Conservation (phyloP, 2,329 filamentous ascomycete genomes). For the Ascomycota sp. region DNA sequence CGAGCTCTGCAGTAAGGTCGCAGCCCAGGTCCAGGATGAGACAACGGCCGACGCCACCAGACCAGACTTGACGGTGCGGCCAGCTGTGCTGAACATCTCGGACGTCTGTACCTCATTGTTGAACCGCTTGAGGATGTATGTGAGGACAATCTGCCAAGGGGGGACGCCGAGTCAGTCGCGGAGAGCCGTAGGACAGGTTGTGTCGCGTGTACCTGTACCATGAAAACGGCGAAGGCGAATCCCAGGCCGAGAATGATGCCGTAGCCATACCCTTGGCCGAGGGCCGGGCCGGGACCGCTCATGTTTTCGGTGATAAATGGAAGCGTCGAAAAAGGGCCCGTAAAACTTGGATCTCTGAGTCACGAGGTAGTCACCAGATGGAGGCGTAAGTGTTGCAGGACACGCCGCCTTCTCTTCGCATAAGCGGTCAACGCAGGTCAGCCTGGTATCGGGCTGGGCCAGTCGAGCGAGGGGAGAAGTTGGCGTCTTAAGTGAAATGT, state of each 20-base stretch:
- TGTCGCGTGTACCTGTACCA: conserved; percentile 20
- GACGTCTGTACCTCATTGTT: conserved; percentile 60
- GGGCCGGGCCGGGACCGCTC: conserved; percentile 11
- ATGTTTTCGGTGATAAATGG: conserved; percentile 1
- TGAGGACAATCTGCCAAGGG: conserved; percentile 35
- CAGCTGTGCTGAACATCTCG: conserved; percentile 82
- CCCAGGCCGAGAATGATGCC: conserved; percentile 59
- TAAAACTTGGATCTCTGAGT: no score
- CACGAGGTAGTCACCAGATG: no score
- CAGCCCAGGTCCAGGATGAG: conserved; percentile 84
- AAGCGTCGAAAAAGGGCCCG: no score
- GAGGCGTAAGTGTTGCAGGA: no score
- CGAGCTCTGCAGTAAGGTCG: conserved; percentile 59
- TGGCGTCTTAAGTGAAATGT: no score
- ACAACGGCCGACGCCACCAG: conserved; percentile 80
- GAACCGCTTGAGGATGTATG: conserved; percentile 44
- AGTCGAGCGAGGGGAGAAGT: no score
- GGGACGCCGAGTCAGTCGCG: background rate
- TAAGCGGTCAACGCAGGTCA: no score
- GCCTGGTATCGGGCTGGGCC: no score
- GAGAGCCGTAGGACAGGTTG: background rate
- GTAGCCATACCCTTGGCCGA: conserved; percentile 50
- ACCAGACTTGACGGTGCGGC: conserved; percentile 73
- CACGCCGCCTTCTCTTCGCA: no score
- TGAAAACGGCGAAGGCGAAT: conserved; percentile 52